Percentiles rank a stretch among this genome's conserved stretches.
phyloP scores from a whole-genome alignment of 257 asterid species.

The Penstemon barbatus region DNA sequence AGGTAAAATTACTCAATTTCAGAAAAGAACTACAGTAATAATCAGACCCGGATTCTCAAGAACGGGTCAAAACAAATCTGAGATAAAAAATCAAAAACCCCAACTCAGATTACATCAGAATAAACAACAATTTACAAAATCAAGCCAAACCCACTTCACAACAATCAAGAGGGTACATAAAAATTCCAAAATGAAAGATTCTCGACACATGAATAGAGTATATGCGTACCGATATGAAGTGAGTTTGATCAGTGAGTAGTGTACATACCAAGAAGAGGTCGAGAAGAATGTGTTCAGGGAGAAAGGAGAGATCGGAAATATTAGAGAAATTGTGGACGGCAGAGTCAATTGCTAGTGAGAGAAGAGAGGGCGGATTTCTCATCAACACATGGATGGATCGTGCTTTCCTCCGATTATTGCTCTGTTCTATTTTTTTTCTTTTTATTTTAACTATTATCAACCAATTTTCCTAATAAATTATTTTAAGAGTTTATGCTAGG shows the following conservation, averaged over 20 bases:
- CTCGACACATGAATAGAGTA: not conserved
- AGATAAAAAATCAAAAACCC: not conserved
- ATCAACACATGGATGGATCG: constrained; percentile 47
- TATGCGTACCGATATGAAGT: not conserved
- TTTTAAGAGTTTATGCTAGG: no score
- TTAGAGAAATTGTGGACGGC: constrained; percentile 54
- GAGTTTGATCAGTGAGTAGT: not conserved
- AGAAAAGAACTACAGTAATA: not conserved
- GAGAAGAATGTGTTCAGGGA: constrained; percentile 79
- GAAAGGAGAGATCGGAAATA: constrained; percentile 75
- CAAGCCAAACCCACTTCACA: constrained; percentile 24
- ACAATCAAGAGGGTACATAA: constrained; percentile 18
- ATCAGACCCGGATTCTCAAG: not conserved
- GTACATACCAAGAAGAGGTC: constrained; percentile 66
- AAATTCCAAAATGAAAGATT: not conserved
- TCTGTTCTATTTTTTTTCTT: not conserved
- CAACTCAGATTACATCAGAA: constrained; percentile 20
- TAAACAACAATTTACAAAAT: constrained; percentile 16
- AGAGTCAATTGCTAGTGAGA: constrained; percentile 80
- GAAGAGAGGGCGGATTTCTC: constrained; percentile 79
- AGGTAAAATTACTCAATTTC: no score
- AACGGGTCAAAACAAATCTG: not conserved
- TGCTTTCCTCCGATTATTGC: constrained; percentile 45
- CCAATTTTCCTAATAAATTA: no score
- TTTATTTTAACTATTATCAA: no score